Evolutionary conservation across 371 early-diverging fungal genomes (phyloP), one percentile per base, ranked within the genome.

Genomic region (Phascolomyces articulosus): DNA sequence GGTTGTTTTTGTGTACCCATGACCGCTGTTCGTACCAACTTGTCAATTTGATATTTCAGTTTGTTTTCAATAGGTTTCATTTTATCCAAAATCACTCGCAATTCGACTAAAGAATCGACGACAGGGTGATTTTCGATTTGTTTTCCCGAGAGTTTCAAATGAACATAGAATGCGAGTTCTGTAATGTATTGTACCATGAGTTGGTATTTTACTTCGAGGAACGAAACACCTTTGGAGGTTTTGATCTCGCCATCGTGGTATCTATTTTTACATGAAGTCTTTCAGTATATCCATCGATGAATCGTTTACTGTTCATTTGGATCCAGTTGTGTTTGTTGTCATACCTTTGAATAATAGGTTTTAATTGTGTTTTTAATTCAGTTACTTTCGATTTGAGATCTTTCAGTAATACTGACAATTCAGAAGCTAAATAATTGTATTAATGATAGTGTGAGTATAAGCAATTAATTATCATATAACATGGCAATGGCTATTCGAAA

Each of bases 11-110:
- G 69, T 24, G 76, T 73, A 15, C 81, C 87, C 26, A 88, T 72
- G 8, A 85, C 85, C 16, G 93, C 89, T 10, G 87, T 82, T 48
- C 91, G 85, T n/a, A 97, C 87, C 27, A 98, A 84, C 79, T 97
- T 97, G 70, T 97, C 97, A 64, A 98, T 93, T 83, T 96, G 98
- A 78, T 97, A 98, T 78, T 95, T 93, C 47, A 98, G 85, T 66
- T 96, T 93, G 56, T 84, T 85, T 79, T 98, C 98, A 40, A 98
- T 78, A 0, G 98, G 98, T 70, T 92, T 92, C 79, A 96, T 93
- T 73, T 93, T 93, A 64, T 98, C 98, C 24, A 98, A 72, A 24
- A 94, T 83, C 4, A 92, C 88, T 18, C 98, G 86, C 28, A 89
- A 77, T 70, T 95, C 93, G 10, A 96, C 84, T 31, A 98, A 79